Evolutionary conservation across 805 yeast genomes (phyloP).

Genomic region (Candida glaebosa): DNA sequence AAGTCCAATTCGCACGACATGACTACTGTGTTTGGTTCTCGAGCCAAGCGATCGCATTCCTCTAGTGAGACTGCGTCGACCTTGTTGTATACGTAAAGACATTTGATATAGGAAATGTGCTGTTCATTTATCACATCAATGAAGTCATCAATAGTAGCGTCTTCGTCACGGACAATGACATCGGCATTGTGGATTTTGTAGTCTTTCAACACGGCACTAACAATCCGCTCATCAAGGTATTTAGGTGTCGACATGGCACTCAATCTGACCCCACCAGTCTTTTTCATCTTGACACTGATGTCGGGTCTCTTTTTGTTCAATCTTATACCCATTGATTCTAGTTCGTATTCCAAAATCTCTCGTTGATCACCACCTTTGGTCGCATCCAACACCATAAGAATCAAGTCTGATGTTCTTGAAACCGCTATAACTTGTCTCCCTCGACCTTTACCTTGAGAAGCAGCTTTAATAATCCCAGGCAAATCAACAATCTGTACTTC

Average conservation of each 20-base stretch:
- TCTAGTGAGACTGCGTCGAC: conserved; percentile 93
- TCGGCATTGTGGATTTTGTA: conserved; percentile 92
- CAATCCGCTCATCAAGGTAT: conserved; percentile 74
- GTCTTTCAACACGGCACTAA: conserved; percentile 74
- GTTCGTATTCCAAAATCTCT: conserved; percentile 77
- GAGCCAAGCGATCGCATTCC: conserved; percentile 88
- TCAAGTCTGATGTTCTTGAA: conserved; percentile 89
- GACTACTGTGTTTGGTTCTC: conserved; percentile 89
- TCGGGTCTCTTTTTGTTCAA: conserved; percentile 80
- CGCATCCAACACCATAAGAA: conserved; percentile 92
- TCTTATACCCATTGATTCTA: conserved; percentile 92
- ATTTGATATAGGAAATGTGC: conserved; percentile 84
- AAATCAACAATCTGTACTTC: conserved; percentile 96
- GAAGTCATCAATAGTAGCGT: conserved; percentile 85
- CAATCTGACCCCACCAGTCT: conserved; percentile 88
- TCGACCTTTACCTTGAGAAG: conserved; percentile 95
- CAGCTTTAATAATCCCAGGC: conserved; percentile 97
- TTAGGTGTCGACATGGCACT: conserved; percentile 80
- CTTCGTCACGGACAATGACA: conserved; percentile 83
- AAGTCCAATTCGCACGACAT: conserved; percentile 88
- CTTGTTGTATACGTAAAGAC: conserved; percentile 92
- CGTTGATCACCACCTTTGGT: conserved; percentile 92
- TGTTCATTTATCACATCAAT: conserved; percentile 87
- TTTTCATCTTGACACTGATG: conserved; percentile 71
- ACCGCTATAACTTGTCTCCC: conserved; percentile 97